Conservation (phyloP, 2,329 filamentous ascomycete species). For the Ceratocystis destructans region DNA sequence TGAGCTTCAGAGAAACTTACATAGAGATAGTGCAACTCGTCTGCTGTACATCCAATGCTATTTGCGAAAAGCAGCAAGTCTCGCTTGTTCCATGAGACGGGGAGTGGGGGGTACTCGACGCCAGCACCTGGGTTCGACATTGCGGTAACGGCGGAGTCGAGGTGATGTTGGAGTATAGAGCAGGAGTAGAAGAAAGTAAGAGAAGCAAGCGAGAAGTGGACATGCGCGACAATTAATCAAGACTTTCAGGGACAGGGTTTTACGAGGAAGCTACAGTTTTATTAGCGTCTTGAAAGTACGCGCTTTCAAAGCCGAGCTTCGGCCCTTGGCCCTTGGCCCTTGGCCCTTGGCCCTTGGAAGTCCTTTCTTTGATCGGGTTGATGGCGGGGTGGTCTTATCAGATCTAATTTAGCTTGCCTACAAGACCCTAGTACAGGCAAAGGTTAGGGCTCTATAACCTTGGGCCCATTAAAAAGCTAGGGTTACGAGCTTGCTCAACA, state of each 20-base stretch:
- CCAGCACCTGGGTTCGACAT: conserved; percentile 45
- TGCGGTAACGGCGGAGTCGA: background rate
- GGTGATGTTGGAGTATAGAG: background rate
- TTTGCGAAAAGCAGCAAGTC: conserved; percentile 82
- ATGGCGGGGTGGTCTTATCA: background rate
- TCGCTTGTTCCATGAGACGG: conserved; percentile 75
- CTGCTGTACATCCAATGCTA: conserved; percentile 70
- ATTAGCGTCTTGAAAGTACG: background rate
- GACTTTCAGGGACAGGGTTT: background rate
- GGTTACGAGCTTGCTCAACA: no score
- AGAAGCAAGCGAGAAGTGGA: background rate
- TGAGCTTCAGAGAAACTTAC: conserved; percentile 35
- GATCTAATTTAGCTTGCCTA: background rate
- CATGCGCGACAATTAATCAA: background rate
- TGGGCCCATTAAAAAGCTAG: background rate
- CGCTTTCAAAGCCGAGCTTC: background rate
- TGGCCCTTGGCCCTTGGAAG: background rate
- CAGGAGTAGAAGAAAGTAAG: background rate
- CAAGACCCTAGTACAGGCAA: background rate
- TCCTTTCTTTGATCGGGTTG: background rate
- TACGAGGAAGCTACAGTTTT: background rate
- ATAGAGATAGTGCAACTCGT: conserved; percentile 88
- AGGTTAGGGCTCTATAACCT: background rate
- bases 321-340: background rate
- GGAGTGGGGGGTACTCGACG: conserved; percentile 62